Percentiles rank a stretch among this genome's conserved stretches.
phyloP scores from a whole-genome alignment of 805 yeast genomes.

The Yamadazyma sp. region DNA sequence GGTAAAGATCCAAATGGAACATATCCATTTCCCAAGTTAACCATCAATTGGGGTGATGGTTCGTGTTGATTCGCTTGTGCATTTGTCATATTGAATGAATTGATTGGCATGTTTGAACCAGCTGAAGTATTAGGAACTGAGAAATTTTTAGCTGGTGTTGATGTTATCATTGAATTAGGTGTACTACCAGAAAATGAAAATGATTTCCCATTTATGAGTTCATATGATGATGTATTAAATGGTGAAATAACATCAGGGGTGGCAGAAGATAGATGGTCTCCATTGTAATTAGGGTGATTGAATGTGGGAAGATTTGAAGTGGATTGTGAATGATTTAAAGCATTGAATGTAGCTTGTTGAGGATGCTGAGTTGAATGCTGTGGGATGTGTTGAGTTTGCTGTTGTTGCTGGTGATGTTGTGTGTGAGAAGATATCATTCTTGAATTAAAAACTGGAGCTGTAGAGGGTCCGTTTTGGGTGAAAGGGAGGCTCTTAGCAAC shows the following conservation, averaged over 20 bases:
- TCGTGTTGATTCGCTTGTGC: background rate
- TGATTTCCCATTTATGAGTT: slow-evolving; percentile 2
- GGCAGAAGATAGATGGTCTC: background rate
- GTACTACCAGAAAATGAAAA: slow-evolving; percentile 5
- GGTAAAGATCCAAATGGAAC: slow-evolving; percentile 18
- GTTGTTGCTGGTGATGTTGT: too few species aligned
- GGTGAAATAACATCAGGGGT: slow-evolving; percentile 13
- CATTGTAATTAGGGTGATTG: slow-evolving; percentile 1
- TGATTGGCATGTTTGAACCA: too few species aligned
- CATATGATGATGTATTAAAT: slow-evolving; percentile 6
- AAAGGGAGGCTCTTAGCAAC: slow-evolving; percentile 10
- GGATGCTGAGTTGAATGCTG: background rate
- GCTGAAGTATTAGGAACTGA: background rate
- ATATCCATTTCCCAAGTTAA: slow-evolving; percentile 18
- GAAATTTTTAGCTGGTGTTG: slow-evolving; percentile 14
- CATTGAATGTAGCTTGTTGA: background rate
- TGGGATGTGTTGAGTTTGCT: too few species aligned
- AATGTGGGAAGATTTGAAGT: slow-evolving; percentile 7
- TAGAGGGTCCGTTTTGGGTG: slow-evolving; percentile 23
- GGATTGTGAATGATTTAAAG: slow-evolving; percentile 7
- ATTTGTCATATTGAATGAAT: background rate
- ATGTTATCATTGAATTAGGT: slow-evolving; percentile 12
- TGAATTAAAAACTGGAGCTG: slow-evolving; percentile 37
- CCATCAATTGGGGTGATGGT: slow-evolving; percentile 17
- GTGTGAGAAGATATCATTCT: slow-evolving; percentile 1